These are phyloP conservation scores for Boletus insuetus DNA, from an alignment of 768 basidiomycete genomes.

Conservation along the genomic window DNA sequence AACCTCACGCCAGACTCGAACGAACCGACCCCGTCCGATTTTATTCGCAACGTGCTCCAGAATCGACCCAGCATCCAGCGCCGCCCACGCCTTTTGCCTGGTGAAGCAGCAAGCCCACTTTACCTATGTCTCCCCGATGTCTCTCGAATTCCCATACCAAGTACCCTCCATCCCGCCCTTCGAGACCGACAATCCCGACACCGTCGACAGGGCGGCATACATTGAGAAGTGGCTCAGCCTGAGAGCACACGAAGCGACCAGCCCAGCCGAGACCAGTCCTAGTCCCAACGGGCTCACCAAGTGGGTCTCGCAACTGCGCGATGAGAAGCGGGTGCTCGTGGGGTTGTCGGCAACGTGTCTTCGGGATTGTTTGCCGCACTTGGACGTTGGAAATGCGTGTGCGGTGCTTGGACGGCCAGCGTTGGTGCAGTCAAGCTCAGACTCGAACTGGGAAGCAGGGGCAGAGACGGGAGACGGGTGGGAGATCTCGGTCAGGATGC, in stretches of 20 bases:
- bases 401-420: slow-evolving; percentile 59
- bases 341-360: slow-evolving; percentile 69
- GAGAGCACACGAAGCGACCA: slow-evolving; percentile 58
- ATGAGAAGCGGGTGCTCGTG: slow-evolving; percentile 58
- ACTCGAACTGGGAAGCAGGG: slow-evolving; percentile 35
- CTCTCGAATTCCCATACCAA: slow-evolving; percentile 78
- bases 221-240: slow-evolving; percentile 81
- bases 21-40: slow-evolving; percentile 50
- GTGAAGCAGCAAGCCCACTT: slow-evolving; percentile 65
- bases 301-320: slow-evolving; percentile 47
- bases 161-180: slow-evolving; percentile 56
- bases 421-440: slow-evolving; percentile 34
- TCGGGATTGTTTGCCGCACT: slow-evolving; percentile 74
- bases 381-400: slow-evolving; percentile 87
- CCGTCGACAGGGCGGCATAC: slow-evolving; percentile 53
- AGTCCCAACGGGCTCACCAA: slow-evolving; percentile 38
- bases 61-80: slow-evolving; percentile 64
- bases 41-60: slow-evolving; percentile 48
- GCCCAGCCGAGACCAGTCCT: slow-evolving; percentile 18
- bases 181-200: slow-evolving; percentile 26
- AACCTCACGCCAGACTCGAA: slow-evolving; percentile 60
- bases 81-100: slow-evolving; percentile 58
- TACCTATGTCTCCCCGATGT: slow-evolving; percentile 80
- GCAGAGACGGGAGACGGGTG: background rate
- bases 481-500: no score